Evolutionary conservation across 2,329 filamentous ascomycete species (phyloP).

Genomic region (Ilyonectria sp.): DNA sequence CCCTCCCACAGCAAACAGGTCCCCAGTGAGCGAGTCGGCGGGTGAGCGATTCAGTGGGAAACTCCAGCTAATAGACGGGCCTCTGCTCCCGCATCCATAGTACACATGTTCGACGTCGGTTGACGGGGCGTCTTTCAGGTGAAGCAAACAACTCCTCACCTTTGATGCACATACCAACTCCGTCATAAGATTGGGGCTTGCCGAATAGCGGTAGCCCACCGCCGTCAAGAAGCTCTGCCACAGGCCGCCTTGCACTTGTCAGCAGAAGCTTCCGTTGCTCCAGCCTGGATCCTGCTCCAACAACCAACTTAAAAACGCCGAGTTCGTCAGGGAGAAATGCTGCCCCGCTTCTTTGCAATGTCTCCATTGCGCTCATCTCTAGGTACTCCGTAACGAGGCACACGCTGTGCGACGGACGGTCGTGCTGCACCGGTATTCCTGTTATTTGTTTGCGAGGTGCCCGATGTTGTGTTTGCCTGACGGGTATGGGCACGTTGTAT

Average conservation of each 20-base stretch:
- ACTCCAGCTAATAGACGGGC: too few relatives aligned
- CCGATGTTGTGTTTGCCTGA: neutral
- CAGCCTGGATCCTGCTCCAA: slow-evolving; percentile 3
- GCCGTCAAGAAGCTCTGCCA: slow-evolving; percentile 8
- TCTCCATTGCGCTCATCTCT: slow-evolving; percentile 5
- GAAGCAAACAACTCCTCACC: neutral
- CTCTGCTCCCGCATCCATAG: too few relatives aligned
- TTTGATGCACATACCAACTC: slow-evolving; percentile 12
- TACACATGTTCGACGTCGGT: neutral
- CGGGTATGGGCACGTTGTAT: neutral
- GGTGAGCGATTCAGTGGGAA: neutral
- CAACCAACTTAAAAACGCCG: slow-evolving; percentile 27
- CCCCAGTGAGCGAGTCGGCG: neutral
- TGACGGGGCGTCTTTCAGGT: neutral
- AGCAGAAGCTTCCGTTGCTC: slow-evolving; percentile 8
- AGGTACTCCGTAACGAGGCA: neutral
- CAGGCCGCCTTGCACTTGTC: slow-evolving; percentile 2
- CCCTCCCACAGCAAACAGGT: neutral
- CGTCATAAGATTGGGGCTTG: slow-evolving; percentile 19
- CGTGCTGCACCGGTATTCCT: neutral
- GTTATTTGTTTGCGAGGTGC: neutral
- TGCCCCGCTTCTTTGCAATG: slow-evolving; percentile 28
- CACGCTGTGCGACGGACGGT: neutral
- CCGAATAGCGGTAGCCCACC: slow-evolving; percentile 9
- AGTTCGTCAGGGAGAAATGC: slow-evolving; percentile 29